phyloP scores from a whole-genome alignment of 441 rosid genomes.

The Bruguiera hainesii region DNA sequence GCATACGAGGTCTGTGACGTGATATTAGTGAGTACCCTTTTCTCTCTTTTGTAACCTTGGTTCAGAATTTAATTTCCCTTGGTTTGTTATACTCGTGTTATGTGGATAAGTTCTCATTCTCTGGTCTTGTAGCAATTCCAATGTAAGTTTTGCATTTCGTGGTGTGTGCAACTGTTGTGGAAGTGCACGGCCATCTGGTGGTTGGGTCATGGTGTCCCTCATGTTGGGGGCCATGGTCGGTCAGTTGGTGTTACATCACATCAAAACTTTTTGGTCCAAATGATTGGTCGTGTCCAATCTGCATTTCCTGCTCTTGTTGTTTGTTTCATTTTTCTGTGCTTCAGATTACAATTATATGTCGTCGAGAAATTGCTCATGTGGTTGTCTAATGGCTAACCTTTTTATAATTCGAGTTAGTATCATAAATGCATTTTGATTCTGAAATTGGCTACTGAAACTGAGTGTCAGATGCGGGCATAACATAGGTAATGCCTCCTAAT shows the following conservation, averaged over 20 bases:
- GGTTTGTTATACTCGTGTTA: constrained; percentile 8
- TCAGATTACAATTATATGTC: background rate
- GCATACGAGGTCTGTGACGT: constrained; percentile 99
- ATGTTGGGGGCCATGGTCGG: constrained; percentile 49
- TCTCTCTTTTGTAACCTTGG: constrained; percentile 48
- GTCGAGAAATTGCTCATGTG: background rate
- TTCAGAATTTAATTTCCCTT: background rate
- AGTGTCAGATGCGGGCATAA: too few species aligned
- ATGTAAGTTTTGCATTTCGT: constrained; percentile 92
- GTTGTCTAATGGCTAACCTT: background rate
- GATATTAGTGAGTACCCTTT: constrained; percentile 96
- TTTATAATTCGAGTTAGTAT: too few species aligned
- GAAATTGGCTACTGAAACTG: too few species aligned
- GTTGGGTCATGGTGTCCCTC: constrained; percentile 65
- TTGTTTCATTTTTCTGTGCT: background rate
- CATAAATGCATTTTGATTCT: too few species aligned
- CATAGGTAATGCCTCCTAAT: too few species aligned
- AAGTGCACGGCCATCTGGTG: constrained; percentile 90
- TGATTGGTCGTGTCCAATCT: constrained; percentile 94
- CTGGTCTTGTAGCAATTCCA: constrained; percentile 61
- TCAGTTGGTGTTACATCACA: constrained; percentile 55
- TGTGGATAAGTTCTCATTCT: constrained; percentile 27
- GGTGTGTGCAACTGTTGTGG: constrained; percentile 94
- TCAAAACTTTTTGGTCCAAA: constrained; percentile 92
- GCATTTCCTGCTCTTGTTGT: background rate